These are phyloP conservation scores for Mrakia blollopis DNA, from an alignment of 768 basidiomycete species.

Conservation along the genomic window DNA sequence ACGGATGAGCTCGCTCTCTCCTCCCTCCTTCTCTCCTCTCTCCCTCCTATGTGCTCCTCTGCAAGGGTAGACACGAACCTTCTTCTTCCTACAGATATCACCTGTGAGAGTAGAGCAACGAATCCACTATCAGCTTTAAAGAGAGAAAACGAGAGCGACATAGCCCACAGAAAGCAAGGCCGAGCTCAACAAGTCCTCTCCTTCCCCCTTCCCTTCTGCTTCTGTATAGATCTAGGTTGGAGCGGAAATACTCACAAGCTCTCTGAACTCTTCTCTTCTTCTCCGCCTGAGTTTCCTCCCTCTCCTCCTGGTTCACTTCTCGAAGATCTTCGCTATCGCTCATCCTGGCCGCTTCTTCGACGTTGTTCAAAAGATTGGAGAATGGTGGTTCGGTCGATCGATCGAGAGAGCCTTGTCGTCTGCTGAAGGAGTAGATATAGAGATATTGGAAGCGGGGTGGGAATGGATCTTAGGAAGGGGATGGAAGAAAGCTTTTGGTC, in stretches of 20 bases:
- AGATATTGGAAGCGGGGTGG: too few relatives aligned
- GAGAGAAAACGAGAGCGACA: not conserved
- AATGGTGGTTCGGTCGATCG: too few relatives aligned
- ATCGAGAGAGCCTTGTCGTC: too few relatives aligned
- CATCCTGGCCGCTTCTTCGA: too few relatives aligned
- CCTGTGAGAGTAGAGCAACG: not conserved
- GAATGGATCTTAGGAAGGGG: too few relatives aligned
- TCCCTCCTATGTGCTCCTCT: not conserved
- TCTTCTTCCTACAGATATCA: constrained; percentile 70
- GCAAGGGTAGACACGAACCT: constrained; percentile 51
- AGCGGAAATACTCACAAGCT: constrained; percentile 58
- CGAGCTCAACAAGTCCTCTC: not conserved
- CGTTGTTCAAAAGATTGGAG: too few relatives aligned
- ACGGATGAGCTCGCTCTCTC: not conserved
- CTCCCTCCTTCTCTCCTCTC: not conserved
- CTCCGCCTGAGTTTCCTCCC: constrained; percentile 7
- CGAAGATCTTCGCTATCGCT: constrained; percentile 5
- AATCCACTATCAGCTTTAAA: too few relatives aligned
- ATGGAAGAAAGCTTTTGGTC: too few relatives aligned
- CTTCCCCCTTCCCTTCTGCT: not conserved
- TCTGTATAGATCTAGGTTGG: not conserved
- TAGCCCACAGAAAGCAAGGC: not conserved
- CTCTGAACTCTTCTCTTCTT: constrained; percentile 68
- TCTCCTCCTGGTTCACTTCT: constrained; percentile 15
- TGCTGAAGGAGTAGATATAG: too few relatives aligned